These are phyloP conservation scores for Mycena maculata DNA, from an alignment of 768 basidiomycete genomes.

Conservation along the genomic window DNA sequence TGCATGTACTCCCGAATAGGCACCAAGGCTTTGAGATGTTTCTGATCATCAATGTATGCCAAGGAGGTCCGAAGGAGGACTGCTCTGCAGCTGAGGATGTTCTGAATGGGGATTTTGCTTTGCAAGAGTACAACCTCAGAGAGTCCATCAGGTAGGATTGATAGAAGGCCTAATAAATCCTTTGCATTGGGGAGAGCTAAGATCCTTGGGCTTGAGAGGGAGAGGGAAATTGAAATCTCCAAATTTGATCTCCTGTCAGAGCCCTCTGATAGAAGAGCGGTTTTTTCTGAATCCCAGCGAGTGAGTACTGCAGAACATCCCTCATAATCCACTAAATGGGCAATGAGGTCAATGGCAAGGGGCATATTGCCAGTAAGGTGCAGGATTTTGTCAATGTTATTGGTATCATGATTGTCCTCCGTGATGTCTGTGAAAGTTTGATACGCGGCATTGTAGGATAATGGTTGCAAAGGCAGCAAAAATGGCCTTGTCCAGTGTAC, in stretches of 20 bases:
- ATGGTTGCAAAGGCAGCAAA: neutral
- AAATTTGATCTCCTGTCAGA: constrained; percentile 3
- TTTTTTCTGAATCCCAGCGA: constrained; percentile 1
- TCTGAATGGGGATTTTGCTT: neutral
- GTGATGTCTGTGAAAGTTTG: constrained; percentile 18
- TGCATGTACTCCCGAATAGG: no score
- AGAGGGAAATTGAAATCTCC: neutral
- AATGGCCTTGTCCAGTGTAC: constrained; percentile 24
- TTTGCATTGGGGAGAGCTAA: neutral
- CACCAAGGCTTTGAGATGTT: no score
- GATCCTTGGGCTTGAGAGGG: neutral
- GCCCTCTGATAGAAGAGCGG: neutral
- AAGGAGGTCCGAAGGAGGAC: no score
- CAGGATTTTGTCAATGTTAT: constrained; percentile 13
- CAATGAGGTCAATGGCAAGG: constrained; percentile 15
- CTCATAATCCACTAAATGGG: constrained; percentile 14
- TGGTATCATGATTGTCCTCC: neutral
- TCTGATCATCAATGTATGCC: no score
- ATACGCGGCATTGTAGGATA: constrained; percentile 9
- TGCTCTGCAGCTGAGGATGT: neutral
- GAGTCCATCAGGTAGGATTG: neutral
- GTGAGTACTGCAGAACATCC: neutral
- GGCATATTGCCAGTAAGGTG: constrained; percentile 16
- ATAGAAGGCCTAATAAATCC: neutral
- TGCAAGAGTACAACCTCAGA: neutral